Evolutionary conservation across 1,139 yeast species (phyloP).

Genomic region (Ogataea hybrid): DNA sequence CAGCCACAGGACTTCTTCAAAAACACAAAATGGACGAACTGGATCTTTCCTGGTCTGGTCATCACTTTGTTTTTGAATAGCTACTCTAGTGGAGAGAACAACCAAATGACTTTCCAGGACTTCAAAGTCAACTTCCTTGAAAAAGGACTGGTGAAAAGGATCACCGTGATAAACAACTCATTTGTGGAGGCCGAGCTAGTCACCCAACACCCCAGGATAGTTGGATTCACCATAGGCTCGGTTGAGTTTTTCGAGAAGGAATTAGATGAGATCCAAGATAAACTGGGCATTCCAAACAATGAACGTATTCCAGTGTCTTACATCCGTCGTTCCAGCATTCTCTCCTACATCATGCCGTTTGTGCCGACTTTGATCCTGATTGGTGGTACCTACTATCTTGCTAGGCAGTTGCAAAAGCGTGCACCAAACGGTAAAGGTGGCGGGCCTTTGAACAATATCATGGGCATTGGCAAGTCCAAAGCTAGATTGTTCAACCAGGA

Average conservation of each 20-base stretch:
- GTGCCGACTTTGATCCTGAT: constrained; percentile 80
- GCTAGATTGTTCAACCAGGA: constrained; percentile 93
- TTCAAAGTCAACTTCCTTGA: constrained; percentile 81
- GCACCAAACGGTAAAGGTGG: constrained; percentile 41
- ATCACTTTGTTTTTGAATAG: constrained; percentile 33
- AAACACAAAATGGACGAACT: constrained; percentile 25
- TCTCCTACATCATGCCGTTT: constrained; percentile 66
- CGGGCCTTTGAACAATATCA: constrained; percentile 54
- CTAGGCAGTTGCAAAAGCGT: constrained; percentile 52
- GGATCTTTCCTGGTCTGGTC: constrained; percentile 38
- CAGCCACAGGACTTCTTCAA: constrained; percentile 13
- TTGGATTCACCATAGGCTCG: constrained; percentile 83
- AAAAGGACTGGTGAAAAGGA: constrained; percentile 74
- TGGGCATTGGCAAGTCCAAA: constrained; percentile 78
- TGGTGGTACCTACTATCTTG: constrained; percentile 70
- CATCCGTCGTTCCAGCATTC: constrained; percentile 62
- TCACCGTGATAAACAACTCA: constrained; percentile 73
- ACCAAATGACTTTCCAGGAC: constrained; percentile 81
- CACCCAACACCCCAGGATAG: constrained; percentile 40
- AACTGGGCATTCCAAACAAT: constrained; percentile 56
- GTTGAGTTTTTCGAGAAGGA: constrained; percentile 88
- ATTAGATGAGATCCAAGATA: constrained; percentile 71
- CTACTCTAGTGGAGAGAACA: constrained; percentile 25
- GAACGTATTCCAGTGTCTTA: constrained; percentile 85
- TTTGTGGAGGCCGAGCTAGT: constrained; percentile 78